Percentiles rank a stretch among this genome's conserved stretches.
These are phyloP conservation scores for Cordyceps militaris DNA, from an alignment of 2,329 filamentous ascomycete species.

Conservation along the genomic window DNA sequence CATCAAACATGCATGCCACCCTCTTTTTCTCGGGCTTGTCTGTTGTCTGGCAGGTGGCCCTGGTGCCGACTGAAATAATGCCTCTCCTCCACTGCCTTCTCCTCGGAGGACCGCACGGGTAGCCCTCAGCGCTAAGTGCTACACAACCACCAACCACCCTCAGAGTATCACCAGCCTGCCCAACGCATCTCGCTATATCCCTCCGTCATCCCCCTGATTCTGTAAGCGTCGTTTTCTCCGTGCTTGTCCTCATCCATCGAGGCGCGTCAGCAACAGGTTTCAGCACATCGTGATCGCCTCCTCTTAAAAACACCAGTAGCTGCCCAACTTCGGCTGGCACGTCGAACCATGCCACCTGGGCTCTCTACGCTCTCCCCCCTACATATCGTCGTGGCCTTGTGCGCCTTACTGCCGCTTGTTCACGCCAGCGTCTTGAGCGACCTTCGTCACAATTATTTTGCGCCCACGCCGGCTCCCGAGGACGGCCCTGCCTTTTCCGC, in stretches of 20 bases:
- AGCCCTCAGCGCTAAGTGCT: conserved; percentile 8
- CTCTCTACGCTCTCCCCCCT: conserved; percentile 21
- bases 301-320: conserved; percentile 25
- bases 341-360: conserved; percentile 36
- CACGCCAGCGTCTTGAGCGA: conserved; percentile 20
- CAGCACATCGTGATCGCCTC: conserved; percentile 27
- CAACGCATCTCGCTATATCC: conserved; percentile 3
- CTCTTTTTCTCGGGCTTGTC: neutral
- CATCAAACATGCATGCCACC: neutral
- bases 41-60: too few species aligned
- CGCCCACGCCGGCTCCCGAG: conserved; percentile 51
- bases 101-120: neutral
- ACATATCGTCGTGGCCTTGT: conserved; percentile 22
- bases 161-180: conserved; percentile 9
- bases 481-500: conserved; percentile 53
- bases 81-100: neutral
- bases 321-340: conserved; percentile 19
- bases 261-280: conserved; percentile 36
- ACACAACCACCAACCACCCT: neutral
- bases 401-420: conserved; percentile 22
- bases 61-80: neutral
- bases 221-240: neutral
- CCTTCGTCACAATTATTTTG: conserved; percentile 15
- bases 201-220: conserved; percentile 1
- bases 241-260: neutral